A percentile compares a stretch with the other conserved stretches of the same genome.
Conservation (phyloP, 2,329 filamentous ascomycete genomes). For the Penicillium brevicompactum region DNA sequence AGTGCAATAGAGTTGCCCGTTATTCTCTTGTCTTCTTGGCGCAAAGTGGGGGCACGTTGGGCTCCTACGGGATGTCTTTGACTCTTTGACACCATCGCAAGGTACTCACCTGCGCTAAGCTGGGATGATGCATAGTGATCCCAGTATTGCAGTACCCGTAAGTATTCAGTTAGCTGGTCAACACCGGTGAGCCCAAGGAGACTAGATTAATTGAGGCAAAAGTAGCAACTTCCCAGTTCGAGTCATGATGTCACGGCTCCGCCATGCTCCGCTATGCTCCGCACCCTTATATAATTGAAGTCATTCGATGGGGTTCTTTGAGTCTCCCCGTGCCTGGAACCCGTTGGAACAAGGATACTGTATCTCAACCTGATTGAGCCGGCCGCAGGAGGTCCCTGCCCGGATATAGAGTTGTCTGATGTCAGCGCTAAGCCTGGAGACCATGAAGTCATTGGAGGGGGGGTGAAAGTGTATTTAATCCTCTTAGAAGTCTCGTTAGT, state of each 20-base stretch:
- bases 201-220: not conserved
- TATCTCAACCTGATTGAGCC: conserved; percentile 3
- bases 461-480: not conserved
- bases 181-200: not conserved
- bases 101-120: too few relatives aligned
- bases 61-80: too few relatives aligned
- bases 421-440: not conserved
- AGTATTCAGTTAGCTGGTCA: not conserved
- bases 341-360: not conserved
- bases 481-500: not conserved
- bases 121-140: too few relatives aligned
- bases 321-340: not conserved
- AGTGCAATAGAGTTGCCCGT: too few relatives aligned
- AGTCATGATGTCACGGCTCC: conserved; percentile 24
- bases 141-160: too few relatives aligned
- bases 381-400: not conserved
- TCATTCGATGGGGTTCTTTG: not conserved
- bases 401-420: conserved; percentile 1
- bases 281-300: not conserved
- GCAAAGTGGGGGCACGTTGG: too few relatives aligned
- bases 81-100: too few relatives aligned
- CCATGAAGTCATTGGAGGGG: conserved; percentile 19
- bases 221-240: not conserved
- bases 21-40: too few relatives aligned
- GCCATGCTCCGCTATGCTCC: conserved; percentile 2